Evolutionary conservation across 2,329 filamentous ascomycete genomes (phyloP).

Genomic region (Hymenoscyphus salicellus): DNA sequence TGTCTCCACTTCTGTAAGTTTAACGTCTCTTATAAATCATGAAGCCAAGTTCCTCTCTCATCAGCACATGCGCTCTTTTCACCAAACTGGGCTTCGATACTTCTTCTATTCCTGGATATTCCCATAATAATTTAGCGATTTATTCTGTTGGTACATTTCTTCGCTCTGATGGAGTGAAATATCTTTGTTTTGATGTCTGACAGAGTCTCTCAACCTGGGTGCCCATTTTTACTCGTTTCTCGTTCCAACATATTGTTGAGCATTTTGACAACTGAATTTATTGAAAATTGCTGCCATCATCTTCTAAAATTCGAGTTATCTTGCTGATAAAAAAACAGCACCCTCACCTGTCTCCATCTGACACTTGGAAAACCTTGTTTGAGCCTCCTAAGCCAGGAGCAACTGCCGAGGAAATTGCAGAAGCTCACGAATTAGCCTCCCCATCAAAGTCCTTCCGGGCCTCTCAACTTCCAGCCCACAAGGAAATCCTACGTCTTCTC

Average conservation of each 20-base stretch:
- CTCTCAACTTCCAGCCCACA: slow-evolving; percentile 69
- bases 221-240: neutral
- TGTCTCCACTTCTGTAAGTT: slow-evolving; percentile 59
- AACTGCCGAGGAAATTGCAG: slow-evolving; percentile 45
- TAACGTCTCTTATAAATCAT: neutral
- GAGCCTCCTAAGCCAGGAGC: slow-evolving; percentile 42
- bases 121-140: neutral
- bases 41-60: neutral
- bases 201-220: neutral
- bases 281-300: neutral
- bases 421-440: slow-evolving; percentile 31
- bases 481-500: slow-evolving; percentile 86
- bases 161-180: neutral
- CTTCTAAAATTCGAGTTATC: slow-evolving; percentile 6
- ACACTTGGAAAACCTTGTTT: slow-evolving; percentile 72
- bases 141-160: neutral
- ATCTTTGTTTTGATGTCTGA: neutral
- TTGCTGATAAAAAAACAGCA: slow-evolving; percentile 46
- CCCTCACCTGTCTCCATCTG: slow-evolving; percentile 69
- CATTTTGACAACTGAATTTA: neutral
- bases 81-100: neutral
- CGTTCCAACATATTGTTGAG: neutral
- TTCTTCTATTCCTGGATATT: neutral
- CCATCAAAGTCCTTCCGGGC: slow-evolving; percentile 65
- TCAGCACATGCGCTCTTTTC: neutral